Percentiles rank a stretch among this genome's conserved stretches.
These are phyloP conservation scores for Fusarium coicis DNA, from an alignment of 2,329 filamentous ascomycete species.

Conservation along the genomic window DNA sequence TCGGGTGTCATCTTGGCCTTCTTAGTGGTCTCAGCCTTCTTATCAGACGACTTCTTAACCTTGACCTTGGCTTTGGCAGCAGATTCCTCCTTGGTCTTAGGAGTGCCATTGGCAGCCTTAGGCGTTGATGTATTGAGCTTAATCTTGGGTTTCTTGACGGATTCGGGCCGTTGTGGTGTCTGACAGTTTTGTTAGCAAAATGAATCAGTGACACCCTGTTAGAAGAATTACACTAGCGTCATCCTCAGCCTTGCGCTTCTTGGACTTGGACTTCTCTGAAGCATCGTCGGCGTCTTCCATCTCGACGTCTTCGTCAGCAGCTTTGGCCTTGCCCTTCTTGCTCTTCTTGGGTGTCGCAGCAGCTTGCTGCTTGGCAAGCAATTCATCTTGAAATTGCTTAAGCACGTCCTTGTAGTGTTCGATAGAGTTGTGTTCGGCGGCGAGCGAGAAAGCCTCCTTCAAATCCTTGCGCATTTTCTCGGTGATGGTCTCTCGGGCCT, in stretches of 20 bases:
- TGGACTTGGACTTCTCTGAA: conserved; percentile 69
- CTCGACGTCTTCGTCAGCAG: conserved; percentile 67
- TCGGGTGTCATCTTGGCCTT: conserved; percentile 68
- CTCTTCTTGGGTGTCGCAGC: conserved; percentile 54
- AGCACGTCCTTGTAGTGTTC: conserved; percentile 87
- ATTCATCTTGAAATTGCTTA: conserved; percentile 73
- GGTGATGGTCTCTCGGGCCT: conserved; percentile 74
- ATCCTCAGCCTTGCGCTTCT: conserved; percentile 91
- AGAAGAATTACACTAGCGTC: conserved; percentile 62
- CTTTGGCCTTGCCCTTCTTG: conserved; percentile 62
- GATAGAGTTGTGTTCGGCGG: conserved; percentile 80
- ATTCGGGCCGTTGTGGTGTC: conserved; percentile 69
- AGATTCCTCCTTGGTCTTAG: conserved; percentile 67
- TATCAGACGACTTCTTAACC: conserved; percentile 68
- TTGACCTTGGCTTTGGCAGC: conserved; percentile 63
- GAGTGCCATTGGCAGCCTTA: conserved; percentile 30
- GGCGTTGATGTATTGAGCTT: conserved; percentile 65
- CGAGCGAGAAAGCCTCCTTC: conserved; percentile 81
- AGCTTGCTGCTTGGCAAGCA: conserved; percentile 59
- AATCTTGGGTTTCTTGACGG: conserved; percentile 75
- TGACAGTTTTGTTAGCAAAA: conserved; percentile 45
- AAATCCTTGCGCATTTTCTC: conserved; percentile 86
- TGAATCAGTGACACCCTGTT: not conserved
- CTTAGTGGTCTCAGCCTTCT: conserved; percentile 63
- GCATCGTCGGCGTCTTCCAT: conserved; percentile 71